Evolutionary conservation across 2,329 filamentous ascomycete genomes (phyloP), one percentile per base, ranked within the genome.

Genomic region (Ceratocystiopsis brevicomis): DNA sequence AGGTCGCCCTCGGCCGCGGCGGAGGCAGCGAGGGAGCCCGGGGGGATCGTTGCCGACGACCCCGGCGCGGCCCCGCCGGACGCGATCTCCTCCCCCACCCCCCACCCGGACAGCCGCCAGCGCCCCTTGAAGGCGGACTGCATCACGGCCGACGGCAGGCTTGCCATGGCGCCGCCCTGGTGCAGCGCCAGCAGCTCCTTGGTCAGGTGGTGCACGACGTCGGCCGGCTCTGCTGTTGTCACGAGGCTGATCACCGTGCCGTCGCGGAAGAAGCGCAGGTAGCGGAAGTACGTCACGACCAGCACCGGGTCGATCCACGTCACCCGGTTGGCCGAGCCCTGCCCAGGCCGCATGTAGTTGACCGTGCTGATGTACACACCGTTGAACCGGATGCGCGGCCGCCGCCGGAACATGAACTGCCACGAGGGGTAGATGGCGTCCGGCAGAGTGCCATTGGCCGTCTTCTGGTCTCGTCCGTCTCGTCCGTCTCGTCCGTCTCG

Each of bases 251-350:
- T 77, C 49, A 72, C 76, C 1, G 81, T 80, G 25, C 90, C 90
- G 58, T 96, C 84, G 19, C 86, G 81, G 63, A 90, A 90, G 64
- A 98, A 90, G 43, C 90, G 82, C 4, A 98, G 72, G 61, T 96
- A 98, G 45, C 90, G 84, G 63, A 93, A 98, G 63, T 96, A 98
- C 1, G 90, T 98, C 40, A 98, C 86, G 46, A 96, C 92, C 57
- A 93, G 86, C 34, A 96, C 80, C 10, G 87, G 87, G 19, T 73
- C 79, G 53, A 66, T 65, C 84, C 87, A 94, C 1, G 81, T 79
- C 16, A 80, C 63, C 44, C 76, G 77, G 49, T 77, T 79, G 17
- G 73, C 69, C 3, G 76, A 78, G 12, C 78, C 69, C 46, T 81
- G 81, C 32, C 90, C 90, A 0, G 84, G 66, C 19, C 90, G 81